Evolutionary conservation across 139 green algal species (phyloP).

Genomic region (Limnomonas spitsbergensis): DNA sequence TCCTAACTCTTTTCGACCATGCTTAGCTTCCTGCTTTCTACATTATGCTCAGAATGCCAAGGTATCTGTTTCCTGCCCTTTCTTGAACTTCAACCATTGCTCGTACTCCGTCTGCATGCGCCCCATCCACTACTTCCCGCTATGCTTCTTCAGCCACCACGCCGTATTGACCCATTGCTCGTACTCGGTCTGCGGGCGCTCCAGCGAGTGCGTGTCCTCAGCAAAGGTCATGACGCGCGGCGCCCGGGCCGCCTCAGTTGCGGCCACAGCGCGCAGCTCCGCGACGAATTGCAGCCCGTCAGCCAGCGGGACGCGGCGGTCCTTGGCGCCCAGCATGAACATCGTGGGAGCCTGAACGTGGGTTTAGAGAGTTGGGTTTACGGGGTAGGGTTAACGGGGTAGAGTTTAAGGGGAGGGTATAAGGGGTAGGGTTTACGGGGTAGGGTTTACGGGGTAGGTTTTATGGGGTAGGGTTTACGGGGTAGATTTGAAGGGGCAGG

Average conservation of each 20-base stretch:
- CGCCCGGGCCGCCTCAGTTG: neutral
- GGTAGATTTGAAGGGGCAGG: no score
- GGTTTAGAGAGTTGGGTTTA: neutral
- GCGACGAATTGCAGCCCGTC: slow-evolving; percentile 74
- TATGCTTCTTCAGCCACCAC: slow-evolving; percentile 16
- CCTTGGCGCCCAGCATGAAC: slow-evolving; percentile 83
- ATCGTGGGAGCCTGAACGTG: slow-evolving; percentile 61
- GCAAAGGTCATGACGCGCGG: slow-evolving; percentile 73
- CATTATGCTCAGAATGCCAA: no score
- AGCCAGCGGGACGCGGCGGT: slow-evolving; percentile 50
- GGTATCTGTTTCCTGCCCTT: no score
- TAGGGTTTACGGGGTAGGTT: neutral
- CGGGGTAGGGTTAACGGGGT: neutral
- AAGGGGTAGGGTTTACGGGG: neutral
- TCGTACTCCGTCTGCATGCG: no score
- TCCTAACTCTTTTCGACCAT: no score
- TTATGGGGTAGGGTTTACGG: neutral
- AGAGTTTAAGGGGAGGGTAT: neutral
- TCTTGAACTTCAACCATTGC: no score
- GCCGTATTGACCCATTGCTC: slow-evolving; percentile 72
- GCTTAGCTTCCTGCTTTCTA: no score
- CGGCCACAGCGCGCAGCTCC: slow-evolving; percentile 49
- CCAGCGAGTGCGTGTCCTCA: slow-evolving; percentile 82
- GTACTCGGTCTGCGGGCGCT: slow-evolving; percentile 87
- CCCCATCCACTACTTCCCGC: neutral